phyloP scores from a whole-genome alignment of 2,329 filamentous ascomycete genomes.

The Fusarium sp. region DNA sequence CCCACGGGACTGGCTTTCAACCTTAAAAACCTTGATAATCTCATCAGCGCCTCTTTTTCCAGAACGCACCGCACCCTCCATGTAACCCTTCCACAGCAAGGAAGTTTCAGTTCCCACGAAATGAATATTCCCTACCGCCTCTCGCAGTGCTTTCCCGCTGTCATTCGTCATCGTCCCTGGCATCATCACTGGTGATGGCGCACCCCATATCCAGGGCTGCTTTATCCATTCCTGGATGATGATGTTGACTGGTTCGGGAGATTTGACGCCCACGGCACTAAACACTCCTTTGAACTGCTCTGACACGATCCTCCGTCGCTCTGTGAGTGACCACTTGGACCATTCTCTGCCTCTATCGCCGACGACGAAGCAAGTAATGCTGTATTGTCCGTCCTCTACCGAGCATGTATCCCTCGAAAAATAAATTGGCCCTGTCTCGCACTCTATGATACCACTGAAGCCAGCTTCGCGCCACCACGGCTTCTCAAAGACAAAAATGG shows the following conservation, averaged over 20 bases:
- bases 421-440: constrained; percentile 48
- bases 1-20: not conserved
- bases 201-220: constrained; percentile 35
- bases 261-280: constrained; percentile 11
- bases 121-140: constrained; percentile 46
- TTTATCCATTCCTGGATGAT: constrained; percentile 40
- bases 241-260: constrained; percentile 34
- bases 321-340: constrained; percentile 25
- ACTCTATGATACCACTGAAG: constrained; percentile 59
- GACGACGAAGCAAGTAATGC: constrained; percentile 52
- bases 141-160: constrained; percentile 48
- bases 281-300: constrained; percentile 31
- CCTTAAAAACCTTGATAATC: constrained; percentile 26
- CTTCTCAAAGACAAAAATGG: constrained; percentile 56
- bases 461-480: constrained; percentile 62
- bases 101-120: constrained; percentile 47
- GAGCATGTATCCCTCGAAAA: constrained; percentile 50
- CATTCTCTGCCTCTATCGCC: constrained; percentile 48
- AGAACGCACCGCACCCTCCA: constrained; percentile 46
- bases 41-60: constrained; percentile 39
- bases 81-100: constrained; percentile 47
- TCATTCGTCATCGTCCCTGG: constrained; percentile 24
- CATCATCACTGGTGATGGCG: constrained; percentile 37
- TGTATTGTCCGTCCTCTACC: constrained; percentile 44
- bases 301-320: constrained; percentile 3